Conservation (phyloP, 768 basidiomycete species). For the Paxillus rubicundulus region DNA sequence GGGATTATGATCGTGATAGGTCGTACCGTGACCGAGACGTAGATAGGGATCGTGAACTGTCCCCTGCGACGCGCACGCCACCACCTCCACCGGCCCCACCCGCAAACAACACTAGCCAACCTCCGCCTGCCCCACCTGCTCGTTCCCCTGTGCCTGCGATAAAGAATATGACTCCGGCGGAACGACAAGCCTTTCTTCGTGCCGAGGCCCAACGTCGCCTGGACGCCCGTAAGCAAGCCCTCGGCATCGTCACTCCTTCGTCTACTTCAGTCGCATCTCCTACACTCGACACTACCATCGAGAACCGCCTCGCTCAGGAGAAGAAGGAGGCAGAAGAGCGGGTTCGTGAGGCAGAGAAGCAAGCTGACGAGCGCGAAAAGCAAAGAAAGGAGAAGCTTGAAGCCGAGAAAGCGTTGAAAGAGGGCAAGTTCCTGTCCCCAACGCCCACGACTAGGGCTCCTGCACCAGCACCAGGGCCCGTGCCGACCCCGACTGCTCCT, state of each 20-base stretch:
- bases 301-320: conserved; percentile 81
- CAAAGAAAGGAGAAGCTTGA: conserved; percentile 71
- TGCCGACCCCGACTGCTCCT: conserved; percentile 39
- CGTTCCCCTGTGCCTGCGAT: conserved; percentile 58
- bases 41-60: conserved; percentile 37
- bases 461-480: conserved; percentile 41
- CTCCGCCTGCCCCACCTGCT: conserved; percentile 49
- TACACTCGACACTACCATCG: conserved; percentile 73
- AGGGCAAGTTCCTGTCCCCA: conserved; percentile 38
- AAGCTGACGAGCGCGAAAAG: conserved; percentile 77
- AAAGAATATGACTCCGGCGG: conserved; percentile 82
- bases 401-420: conserved; percentile 64
- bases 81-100: conserved; percentile 52
- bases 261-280: conserved; percentile 38
- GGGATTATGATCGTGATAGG: conserved; percentile 36
- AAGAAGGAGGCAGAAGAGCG: conserved; percentile 91
- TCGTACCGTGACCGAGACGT: conserved; percentile 32
- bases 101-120: conserved; percentile 35
- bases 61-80: conserved; percentile 39
- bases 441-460: conserved; percentile 46
- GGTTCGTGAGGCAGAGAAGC: conserved; percentile 69
- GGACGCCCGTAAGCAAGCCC: conserved; percentile 78
- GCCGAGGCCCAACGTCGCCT: conserved; percentile 81
- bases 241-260: conserved; percentile 62
- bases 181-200: conserved; percentile 73